These are phyloP conservation scores for Ceratocystis diversiconidia DNA, from an alignment of 2,329 filamentous ascomycete genomes.

Conservation along the genomic window DNA sequence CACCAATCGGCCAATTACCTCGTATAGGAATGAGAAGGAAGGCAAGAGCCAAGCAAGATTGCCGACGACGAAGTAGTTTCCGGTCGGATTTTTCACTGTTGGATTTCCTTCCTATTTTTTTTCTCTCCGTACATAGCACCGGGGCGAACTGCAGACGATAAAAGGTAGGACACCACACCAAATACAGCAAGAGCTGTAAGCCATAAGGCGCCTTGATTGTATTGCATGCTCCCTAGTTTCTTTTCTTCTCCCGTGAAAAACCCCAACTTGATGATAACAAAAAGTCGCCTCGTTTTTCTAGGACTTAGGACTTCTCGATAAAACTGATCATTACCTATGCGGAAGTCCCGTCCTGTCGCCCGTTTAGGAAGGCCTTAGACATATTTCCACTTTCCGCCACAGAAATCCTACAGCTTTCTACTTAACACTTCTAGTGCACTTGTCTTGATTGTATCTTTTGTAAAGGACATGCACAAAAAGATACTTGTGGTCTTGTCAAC, in stretches of 20 bases:
- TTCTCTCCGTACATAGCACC: not conserved
- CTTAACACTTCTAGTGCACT: not conserved
- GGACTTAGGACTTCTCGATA: too few species aligned
- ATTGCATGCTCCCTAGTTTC: not conserved
- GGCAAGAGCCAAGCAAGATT: not conserved
- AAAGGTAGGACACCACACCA: too few species aligned
- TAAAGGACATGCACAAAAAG: not conserved
- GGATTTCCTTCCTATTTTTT: not conserved
- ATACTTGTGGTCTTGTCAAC: not conserved
- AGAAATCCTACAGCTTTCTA: not conserved
- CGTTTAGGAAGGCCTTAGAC: not conserved
- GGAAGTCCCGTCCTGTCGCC: not conserved
- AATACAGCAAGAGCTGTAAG: not conserved
- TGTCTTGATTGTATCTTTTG: not conserved
- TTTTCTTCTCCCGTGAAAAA: not conserved
- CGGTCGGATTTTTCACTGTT: not conserved
- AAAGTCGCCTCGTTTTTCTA: not conserved
- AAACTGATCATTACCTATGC: too few species aligned
- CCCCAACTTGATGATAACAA: too few species aligned
- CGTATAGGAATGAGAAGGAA: not conserved
- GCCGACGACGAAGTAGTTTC: not conserved
- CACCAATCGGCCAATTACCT: slow-evolving; percentile 1
- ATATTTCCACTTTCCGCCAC: not conserved
- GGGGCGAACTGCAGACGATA: too few species aligned
- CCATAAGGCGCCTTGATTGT: not conserved